Evolutionary conservation across 805 yeast species (phyloP).

Genomic region (Debaryomyces maramus): DNA sequence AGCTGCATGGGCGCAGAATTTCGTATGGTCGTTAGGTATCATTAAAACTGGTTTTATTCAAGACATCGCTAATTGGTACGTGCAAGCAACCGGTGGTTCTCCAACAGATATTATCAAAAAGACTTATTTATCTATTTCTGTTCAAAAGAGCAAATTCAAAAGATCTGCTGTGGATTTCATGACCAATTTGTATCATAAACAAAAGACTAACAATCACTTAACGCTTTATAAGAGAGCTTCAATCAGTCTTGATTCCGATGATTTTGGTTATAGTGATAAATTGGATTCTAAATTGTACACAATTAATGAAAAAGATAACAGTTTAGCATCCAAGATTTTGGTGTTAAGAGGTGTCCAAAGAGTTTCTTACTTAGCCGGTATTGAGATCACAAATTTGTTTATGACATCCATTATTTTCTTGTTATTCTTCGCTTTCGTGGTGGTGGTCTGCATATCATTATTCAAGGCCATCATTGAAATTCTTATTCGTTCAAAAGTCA

Average conservation of each 20-base stretch:
- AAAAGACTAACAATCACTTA: conserved; percentile 10
- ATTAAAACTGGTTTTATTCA: conserved; percentile 78
- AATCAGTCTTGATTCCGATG: conserved; percentile 43
- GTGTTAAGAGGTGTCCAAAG: conserved; percentile 90
- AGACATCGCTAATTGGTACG: conserved; percentile 85
- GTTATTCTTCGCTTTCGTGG: conserved; percentile 68
- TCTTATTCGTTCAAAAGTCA: conserved; percentile 53
- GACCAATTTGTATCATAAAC: conserved; percentile 9
- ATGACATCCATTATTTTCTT: conserved; percentile 85
- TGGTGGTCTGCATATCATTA: conserved; percentile 52
- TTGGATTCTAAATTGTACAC: conserved; percentile 57
- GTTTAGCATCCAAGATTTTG: conserved; percentile 65
- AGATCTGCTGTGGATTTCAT: conserved; percentile 23
- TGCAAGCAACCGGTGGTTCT: conserved; percentile 90
- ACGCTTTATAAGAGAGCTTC: conserved; percentile 27
- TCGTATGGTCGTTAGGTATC: conserved; percentile 94
- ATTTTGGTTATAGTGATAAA: conserved; percentile 42
- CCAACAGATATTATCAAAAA: conserved; percentile 75
- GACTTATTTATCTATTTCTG: conserved; percentile 73
- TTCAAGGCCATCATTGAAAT: conserved; percentile 73
- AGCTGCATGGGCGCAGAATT: conserved; percentile 96
- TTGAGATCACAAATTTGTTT: conserved; percentile 84
- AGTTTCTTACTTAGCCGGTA: conserved; percentile 79
- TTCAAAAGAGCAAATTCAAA: conserved; percentile 54
- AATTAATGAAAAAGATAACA: conserved; percentile 64